Percentiles rank a stretch among this genome's conserved stretches.
Evolutionary conservation across 371 early-diverging fungal genomes (phyloP).

Genomic region (Zopfochytrium polystomum): DNA sequence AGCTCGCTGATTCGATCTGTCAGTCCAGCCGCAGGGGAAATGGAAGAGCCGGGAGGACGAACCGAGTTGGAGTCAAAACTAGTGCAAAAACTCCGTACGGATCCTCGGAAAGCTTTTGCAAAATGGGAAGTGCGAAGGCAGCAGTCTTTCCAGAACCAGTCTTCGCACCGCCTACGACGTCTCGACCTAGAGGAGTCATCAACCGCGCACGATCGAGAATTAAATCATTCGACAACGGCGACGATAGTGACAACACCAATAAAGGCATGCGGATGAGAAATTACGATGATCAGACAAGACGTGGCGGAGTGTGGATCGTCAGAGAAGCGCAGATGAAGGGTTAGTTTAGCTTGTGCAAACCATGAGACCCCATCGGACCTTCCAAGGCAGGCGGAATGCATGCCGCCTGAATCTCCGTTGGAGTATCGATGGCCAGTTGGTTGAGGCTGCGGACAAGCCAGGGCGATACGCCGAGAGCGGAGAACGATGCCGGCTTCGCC

Average conservation of each 20-base stretch:
- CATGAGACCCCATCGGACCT: too few species aligned
- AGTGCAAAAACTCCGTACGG: slow-evolving; percentile 93
- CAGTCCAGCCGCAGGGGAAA: not conserved
- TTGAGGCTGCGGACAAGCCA: slow-evolving; percentile 80
- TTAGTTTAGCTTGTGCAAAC: too few species aligned
- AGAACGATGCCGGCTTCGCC: slow-evolving; percentile 17
- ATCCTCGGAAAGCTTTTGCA: slow-evolving; percentile 87
- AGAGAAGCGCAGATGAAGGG: too few species aligned
- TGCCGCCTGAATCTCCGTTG: slow-evolving; percentile 88
- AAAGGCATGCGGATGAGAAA: too few species aligned
- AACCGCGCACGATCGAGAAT: too few species aligned
- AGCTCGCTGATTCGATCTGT: slow-evolving; percentile 72
- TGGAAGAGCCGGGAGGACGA: slow-evolving; percentile 10
- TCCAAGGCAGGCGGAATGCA: slow-evolving; percentile 43
- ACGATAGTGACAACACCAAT: too few species aligned
- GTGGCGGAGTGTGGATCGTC: too few species aligned
- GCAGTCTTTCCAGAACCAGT: slow-evolving; percentile 99
- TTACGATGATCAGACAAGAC: too few species aligned
- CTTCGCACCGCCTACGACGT: slow-evolving; percentile 95
- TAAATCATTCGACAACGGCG: too few species aligned
- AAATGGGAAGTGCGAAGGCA: slow-evolving; percentile 97
- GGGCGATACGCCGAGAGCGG: slow-evolving; percentile 50
- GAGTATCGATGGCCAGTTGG: slow-evolving; percentile 75
- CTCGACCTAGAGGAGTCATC: slow-evolving; percentile 53
- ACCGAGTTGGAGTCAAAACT: slow-evolving; percentile 95